Conservation (phyloP, 108 stramenopile species). For the Pinguiococcus pyrenoidosus region DNA sequence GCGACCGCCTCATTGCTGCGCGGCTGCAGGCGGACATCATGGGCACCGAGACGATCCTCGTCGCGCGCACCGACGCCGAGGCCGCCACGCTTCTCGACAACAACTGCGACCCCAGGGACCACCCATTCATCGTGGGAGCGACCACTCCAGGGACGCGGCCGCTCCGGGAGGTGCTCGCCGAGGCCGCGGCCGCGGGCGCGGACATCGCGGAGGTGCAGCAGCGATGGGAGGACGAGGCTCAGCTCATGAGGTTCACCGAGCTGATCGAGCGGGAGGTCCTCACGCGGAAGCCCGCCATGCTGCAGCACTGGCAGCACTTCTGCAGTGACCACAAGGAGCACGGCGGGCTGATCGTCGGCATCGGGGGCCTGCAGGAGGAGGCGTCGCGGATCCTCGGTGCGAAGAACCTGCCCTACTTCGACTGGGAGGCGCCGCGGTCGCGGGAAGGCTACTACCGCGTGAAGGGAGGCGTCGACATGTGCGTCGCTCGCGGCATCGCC, state of each 20-base stretch:
- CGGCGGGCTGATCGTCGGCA: too few species aligned
- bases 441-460: slow-evolving; percentile 86
- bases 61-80: slow-evolving; percentile 86
- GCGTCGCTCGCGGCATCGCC: slow-evolving; percentile 73
- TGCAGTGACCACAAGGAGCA: too few species aligned
- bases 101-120: slow-evolving; percentile 85
- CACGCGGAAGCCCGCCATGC: slow-evolving; percentile 30
- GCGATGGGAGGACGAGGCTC: slow-evolving; percentile 49
- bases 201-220: slow-evolving; percentile 28
- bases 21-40: slow-evolving; percentile 77
- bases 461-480: slow-evolving; percentile 73
- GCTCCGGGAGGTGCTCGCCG: slow-evolving; percentile 43
- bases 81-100: slow-evolving; percentile 85
- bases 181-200: slow-evolving; percentile 32
- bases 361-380: too few species aligned
- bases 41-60: slow-evolving; percentile 63
- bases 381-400: slow-evolving; percentile 64
- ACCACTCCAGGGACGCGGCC: slow-evolving; percentile 25
- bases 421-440: slow-evolving; percentile 80
- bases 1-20: slow-evolving; percentile 77
- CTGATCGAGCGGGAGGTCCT: slow-evolving; percentile 36
- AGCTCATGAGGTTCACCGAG: slow-evolving; percentile 69
- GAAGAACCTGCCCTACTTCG: slow-evolving; percentile 66
- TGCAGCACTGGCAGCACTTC: too few species aligned
- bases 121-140: slow-evolving; percentile 83